Evolutionary conservation across 257 asterid species (phyloP).

Genomic region (Haberlea rhodopensis): DNA sequence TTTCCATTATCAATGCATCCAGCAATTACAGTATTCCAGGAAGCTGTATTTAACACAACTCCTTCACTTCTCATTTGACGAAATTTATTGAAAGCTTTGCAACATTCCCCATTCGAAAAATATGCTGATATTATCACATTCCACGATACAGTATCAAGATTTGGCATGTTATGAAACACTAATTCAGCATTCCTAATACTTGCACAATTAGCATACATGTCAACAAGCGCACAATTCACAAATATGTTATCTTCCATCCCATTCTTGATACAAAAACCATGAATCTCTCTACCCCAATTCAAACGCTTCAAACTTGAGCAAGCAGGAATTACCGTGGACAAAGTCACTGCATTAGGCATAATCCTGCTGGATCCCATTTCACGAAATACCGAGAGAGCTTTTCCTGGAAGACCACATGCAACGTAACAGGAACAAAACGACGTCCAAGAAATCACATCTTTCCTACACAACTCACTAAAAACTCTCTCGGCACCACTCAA

Average conservation of each 20-base stretch:
- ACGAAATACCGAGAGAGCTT: slow-evolving; percentile 41
- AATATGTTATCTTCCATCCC: slow-evolving; percentile 53
- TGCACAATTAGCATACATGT: slow-evolving; percentile 66
- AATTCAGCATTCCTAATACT: slow-evolving; percentile 51
- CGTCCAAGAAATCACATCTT: slow-evolving; percentile 74
- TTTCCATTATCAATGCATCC: slow-evolving; percentile 59
- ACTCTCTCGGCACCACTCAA: slow-evolving; percentile 56
- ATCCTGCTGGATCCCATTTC: slow-evolving; percentile 49
- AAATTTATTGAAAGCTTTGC: slow-evolving; percentile 47
- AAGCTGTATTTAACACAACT: slow-evolving; percentile 34
- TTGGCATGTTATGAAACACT: slow-evolving; percentile 40
- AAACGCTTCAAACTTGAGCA: slow-evolving; percentile 60
- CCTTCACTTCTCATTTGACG: slow-evolving; percentile 47
- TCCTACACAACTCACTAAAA: slow-evolving; percentile 37
- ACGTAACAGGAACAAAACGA: slow-evolving; percentile 66
- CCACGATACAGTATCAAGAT: slow-evolving; percentile 53
- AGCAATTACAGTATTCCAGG: slow-evolving; percentile 69
- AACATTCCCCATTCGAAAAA: slow-evolving; percentile 50
- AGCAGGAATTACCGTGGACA: slow-evolving; percentile 67
- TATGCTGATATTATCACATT: slow-evolving; percentile 66
- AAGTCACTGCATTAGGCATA: slow-evolving; percentile 54
- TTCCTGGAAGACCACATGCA: slow-evolving; percentile 47
- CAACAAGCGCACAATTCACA: slow-evolving; percentile 63
- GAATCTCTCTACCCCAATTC: slow-evolving; percentile 50
- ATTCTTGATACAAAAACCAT: slow-evolving; percentile 53